Percentiles rank a stretch among this genome's conserved stretches.
phyloP scores from a whole-genome alignment of 129 eudicot genomes.

The Flaveria linearis region DNA sequence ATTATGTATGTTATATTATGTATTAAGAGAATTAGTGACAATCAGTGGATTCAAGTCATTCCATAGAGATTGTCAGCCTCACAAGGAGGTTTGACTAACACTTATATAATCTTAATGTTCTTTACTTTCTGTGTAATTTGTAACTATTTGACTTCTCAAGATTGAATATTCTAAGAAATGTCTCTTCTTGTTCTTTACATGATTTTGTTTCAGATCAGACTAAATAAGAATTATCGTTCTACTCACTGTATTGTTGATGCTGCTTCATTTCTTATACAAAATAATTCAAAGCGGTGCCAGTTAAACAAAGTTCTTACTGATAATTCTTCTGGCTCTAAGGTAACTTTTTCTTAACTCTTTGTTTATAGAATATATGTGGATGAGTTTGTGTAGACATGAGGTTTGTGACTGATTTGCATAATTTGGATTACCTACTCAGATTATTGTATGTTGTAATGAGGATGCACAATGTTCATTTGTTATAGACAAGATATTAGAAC shows the following conservation, averaged over 20 bases:
- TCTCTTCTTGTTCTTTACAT: conserved; percentile 13
- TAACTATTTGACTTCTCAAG: conserved; percentile 18
- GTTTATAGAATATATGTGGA: not conserved
- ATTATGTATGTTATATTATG: no score
- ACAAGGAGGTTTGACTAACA: no score
- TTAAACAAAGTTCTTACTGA: conserved; percentile 73
- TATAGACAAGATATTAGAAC: conserved; percentile 88
- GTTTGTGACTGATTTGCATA: no score
- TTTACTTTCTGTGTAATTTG: not conserved
- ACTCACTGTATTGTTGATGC: conserved; percentile 95
- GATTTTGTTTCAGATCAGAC: conserved; percentile 53
- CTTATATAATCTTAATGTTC: no score
- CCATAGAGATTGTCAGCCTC: no score
- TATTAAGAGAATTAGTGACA: no score
- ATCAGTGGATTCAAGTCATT: no score
- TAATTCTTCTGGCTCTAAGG: conserved; percentile 92
- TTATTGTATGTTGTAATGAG: conserved; percentile 78
- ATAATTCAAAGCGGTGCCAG: conserved; percentile 69
- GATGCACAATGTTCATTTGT: conserved; percentile 93
- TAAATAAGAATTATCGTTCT: conserved; percentile 87
- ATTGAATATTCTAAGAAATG: conserved; percentile 26
- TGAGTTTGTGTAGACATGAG: not conserved
- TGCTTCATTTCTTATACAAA: conserved; percentile 78
- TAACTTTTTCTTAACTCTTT: conserved; percentile 19
- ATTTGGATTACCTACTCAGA: conserved; percentile 34